These are phyloP conservation scores for Zoysia japonica DNA, from an alignment of 176 grass and related monocot species.

Conservation along the genomic window DNA sequence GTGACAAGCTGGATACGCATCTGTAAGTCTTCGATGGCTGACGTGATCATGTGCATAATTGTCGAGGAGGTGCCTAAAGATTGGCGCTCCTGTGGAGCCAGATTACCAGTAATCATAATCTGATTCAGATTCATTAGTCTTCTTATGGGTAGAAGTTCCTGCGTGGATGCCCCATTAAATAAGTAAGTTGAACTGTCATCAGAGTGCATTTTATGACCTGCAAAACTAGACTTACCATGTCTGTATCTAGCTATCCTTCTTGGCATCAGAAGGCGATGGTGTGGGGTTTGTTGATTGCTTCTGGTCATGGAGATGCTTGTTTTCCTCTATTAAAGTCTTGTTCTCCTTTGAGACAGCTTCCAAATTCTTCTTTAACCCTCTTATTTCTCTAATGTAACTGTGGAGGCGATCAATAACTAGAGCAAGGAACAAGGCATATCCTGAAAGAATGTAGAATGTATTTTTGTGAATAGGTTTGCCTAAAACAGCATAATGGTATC, in stretches of 20 bases:
- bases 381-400: slow-evolving; percentile 74
- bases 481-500: slow-evolving; percentile 1
- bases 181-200: neutral
- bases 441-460: slow-evolving; percentile 49
- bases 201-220: neutral
- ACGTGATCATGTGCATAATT: neutral
- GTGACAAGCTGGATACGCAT: neutral
- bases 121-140: neutral
- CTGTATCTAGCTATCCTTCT: slow-evolving; percentile 37
- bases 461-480: neutral
- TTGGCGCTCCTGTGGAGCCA: too few relatives aligned
- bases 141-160: neutral
- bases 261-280: too few relatives aligned
- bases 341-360: slow-evolving; percentile 66
- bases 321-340: slow-evolving; percentile 49
- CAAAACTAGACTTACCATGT: slow-evolving; percentile 14
- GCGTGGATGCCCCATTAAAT: neutral
- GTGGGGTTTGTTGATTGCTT: slow-evolving; percentile 34
- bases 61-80: too few relatives aligned
- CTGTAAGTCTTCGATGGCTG: neutral
- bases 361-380: slow-evolving; percentile 64
- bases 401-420: slow-evolving; percentile 78
- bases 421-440: slow-evolving; percentile 79
- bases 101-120: slow-evolving; percentile 10
- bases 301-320: slow-evolving; percentile 57